Base-by-base conservation (phyloP, 2,329 filamentous ascomycete species). In the Xylariaceae sp. region DNA sequence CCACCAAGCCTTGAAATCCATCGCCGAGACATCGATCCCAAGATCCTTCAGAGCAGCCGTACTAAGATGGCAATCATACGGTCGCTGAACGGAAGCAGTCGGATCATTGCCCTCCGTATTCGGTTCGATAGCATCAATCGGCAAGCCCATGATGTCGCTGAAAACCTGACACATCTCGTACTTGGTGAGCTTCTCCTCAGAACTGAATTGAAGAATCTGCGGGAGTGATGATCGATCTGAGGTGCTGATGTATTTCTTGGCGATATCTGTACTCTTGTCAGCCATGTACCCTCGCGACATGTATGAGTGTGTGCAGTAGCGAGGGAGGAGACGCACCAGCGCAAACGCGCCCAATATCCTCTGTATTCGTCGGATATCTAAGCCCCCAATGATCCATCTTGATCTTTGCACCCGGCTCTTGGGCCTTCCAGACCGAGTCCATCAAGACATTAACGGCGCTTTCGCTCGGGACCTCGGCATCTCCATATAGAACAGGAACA, bases 341-440 rank as follows among this genome's bases (percentile, higher is more conserved):
- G 60, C 84, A 87, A 41, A 96, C 87, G 36, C 91, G 78, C 15
- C 78, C 90, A 15, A 95, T 85, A 63, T 96, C 91, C 64, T 90
- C 86, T 0, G 90, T 95, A 65, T 94, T 94, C 7, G 90, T 95
- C 9, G 90, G 90, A 70, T 89, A 95, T 27, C 90, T 80, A 44
- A 87, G 71, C 1, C 88, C 85, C 83, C 89, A 95, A 66, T 95
- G 85, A 62, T 96, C 90, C 83, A 95, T 91, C 64, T 81, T 84
- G 38, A 90, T 75, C 49, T 77, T 77, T 1, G 75, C 75, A 5
- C 75, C 79, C 35, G 75, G 71, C 44, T 83, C 79, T 65, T 91
- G 87, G 0, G 83, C 79, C 66, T 87, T 88, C 81, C 82, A 86
- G 6, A 96, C 77, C 1, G 78, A 73, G 46, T 92, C 87, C 70